A percentile compares a stretch with the other conserved stretches of the same genome.
Evolutionary conservation across 805 yeast species (phyloP).

Genomic region (Millerozyma acaciae): DNA sequence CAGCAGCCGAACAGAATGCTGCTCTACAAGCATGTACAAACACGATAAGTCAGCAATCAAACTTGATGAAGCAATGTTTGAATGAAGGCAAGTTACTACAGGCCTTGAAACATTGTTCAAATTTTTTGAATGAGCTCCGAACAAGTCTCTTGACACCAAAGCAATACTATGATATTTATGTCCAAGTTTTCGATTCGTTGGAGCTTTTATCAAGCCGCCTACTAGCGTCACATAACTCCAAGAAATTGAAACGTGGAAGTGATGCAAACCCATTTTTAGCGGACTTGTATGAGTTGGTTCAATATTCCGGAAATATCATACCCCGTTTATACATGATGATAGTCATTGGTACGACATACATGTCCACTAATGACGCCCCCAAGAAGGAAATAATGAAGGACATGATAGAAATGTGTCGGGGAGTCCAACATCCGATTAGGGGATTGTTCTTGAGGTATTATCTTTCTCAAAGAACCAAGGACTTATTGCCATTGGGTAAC

Average conservation of each 20-base stretch:
- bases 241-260: constrained; percentile 45
- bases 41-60: constrained; percentile 64
- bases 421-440: constrained; percentile 91
- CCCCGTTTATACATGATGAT: constrained; percentile 94
- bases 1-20: constrained; percentile 13
- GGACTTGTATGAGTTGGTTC: constrained; percentile 90
- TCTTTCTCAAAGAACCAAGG: constrained; percentile 77
- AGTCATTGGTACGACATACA: constrained; percentile 87
- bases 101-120: constrained; percentile 83
- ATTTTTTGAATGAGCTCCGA: constrained; percentile 75
- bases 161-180: constrained; percentile 89
- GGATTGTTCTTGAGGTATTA: constrained; percentile 90
- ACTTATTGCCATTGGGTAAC: constrained; percentile 46
- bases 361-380: constrained; percentile 76
- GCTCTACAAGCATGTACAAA: constrained; percentile 24
- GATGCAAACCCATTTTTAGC: constrained; percentile 49
- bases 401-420: constrained; percentile 96
- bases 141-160: constrained; percentile 77
- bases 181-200: constrained; percentile 77
- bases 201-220: constrained; percentile 63
- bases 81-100: constrained; percentile 69
- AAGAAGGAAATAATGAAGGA: constrained; percentile 84
- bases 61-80: constrained; percentile 72
- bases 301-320: constrained; percentile 88
- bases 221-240: constrained; percentile 61